Percentiles rank a stretch among this genome's conserved stretches.
These are phyloP conservation scores for Cyclocybe aegerita DNA, from an alignment of 768 basidiomycete species.

Conservation along the genomic window DNA sequence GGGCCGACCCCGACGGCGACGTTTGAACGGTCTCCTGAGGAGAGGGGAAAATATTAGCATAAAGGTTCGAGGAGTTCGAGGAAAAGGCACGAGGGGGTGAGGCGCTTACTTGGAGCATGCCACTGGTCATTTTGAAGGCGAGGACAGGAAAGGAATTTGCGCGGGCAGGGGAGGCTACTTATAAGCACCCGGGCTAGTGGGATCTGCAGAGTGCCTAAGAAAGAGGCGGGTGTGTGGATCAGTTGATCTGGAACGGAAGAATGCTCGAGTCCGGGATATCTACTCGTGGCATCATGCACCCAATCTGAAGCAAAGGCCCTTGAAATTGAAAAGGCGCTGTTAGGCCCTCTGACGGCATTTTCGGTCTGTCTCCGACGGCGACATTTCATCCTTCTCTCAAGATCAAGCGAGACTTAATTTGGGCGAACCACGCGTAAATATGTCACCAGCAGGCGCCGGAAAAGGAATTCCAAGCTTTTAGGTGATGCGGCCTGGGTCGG, in stretches of 20 bases:
- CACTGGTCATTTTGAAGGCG: slow-evolving; percentile 39
- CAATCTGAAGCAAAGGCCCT: slow-evolving; percentile 9
- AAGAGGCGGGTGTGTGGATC: slow-evolving; percentile 26
- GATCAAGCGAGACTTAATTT: slow-evolving; percentile 32
- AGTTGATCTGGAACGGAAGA: slow-evolving; percentile 30
- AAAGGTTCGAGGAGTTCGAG: slow-evolving; percentile 9
- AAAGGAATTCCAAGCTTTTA: slow-evolving; percentile 27
- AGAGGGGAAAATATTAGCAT: neutral
- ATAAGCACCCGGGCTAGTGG: slow-evolving; percentile 17
- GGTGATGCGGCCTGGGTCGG: slow-evolving; percentile 39
- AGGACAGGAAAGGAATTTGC: slow-evolving; percentile 21
- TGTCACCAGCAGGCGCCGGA: slow-evolving; percentile 36
- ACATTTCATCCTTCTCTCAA: slow-evolving; percentile 28
- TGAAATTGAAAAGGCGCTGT: slow-evolving; percentile 22
- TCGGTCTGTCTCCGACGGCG: slow-evolving; percentile 35
- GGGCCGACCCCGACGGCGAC: slow-evolving; percentile 34
- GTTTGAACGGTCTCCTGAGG: slow-evolving; percentile 42
- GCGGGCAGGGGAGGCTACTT: slow-evolving; percentile 18
- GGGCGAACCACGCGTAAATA: slow-evolving; percentile 45
- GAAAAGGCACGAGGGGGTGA: slow-evolving; percentile 3
- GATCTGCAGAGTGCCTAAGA: slow-evolving; percentile 20
- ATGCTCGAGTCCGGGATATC: slow-evolving; percentile 24
- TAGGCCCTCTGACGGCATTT: slow-evolving; percentile 26
- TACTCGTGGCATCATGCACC: slow-evolving; percentile 24
- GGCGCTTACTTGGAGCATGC: slow-evolving; percentile 43